Percentiles rank a stretch among this genome's conserved stretches.
Evolutionary conservation across 768 basidiomycete genomes (phyloP).

Genomic region (Suillus discolor): DNA sequence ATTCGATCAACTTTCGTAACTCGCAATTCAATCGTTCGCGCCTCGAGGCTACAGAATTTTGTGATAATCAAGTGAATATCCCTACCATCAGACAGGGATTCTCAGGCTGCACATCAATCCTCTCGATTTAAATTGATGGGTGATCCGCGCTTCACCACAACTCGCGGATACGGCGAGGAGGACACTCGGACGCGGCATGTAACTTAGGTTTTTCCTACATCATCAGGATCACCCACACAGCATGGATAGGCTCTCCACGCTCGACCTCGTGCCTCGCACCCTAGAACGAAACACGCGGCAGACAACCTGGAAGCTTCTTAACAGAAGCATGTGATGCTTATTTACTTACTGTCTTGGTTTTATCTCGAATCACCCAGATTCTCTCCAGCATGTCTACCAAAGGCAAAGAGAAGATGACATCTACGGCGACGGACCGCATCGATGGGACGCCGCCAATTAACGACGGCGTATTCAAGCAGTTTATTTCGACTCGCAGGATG

Average conservation of each 20-base stretch:
- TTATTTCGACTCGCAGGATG: background rate
- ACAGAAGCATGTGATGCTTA: background rate
- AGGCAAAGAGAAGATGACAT: constrained; percentile 7
- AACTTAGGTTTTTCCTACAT: background rate
- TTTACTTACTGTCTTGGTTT: constrained; percentile 3
- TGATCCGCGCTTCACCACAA: constrained; percentile 2
- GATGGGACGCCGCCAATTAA: background rate
- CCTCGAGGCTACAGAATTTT: background rate
- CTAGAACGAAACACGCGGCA: constrained; percentile 4
- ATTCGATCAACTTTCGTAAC: background rate
- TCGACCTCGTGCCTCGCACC: constrained; percentile 1
- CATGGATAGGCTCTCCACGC: background rate
- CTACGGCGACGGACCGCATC: background rate
- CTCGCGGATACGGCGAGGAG: constrained; percentile 1
- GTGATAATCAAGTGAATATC: background rate
- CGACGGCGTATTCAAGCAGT: background rate
- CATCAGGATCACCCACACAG: background rate
- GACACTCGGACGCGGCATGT: background rate
- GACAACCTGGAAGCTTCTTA: constrained; percentile 2
- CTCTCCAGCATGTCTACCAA: constrained; percentile 6
- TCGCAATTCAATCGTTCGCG: background rate
- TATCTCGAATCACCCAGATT: constrained; percentile 4
- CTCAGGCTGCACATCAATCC: background rate
- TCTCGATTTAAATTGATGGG: background rate
- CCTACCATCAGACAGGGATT: background rate